Conservation (phyloP, 2,329 filamentous ascomycete genomes). For the Pseudonectria foliicola region DNA sequence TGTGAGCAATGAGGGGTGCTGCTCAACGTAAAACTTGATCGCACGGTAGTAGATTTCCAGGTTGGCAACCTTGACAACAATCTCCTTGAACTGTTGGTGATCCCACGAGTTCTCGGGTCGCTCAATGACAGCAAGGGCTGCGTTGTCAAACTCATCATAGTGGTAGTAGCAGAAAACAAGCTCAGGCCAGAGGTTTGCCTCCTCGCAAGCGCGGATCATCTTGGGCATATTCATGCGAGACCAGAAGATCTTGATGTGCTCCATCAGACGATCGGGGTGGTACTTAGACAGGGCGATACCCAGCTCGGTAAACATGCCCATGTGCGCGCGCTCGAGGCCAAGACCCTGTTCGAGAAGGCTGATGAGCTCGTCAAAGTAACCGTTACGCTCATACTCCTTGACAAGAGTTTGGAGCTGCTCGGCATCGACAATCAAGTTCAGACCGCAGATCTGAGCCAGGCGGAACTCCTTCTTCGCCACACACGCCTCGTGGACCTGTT, state of each 20-base stretch:
- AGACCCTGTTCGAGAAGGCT: slow-evolving; percentile 88
- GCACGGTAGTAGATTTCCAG: slow-evolving; percentile 98
- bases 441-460: slow-evolving; percentile 94
- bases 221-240: slow-evolving; percentile 95
- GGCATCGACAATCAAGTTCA: slow-evolving; percentile 95
- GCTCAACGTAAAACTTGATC: slow-evolving; percentile 93
- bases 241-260: slow-evolving; percentile 99
- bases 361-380: slow-evolving; percentile 98
- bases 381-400: slow-evolving; percentile 92
- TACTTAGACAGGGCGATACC: slow-evolving; percentile 92
- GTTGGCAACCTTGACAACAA: slow-evolving; percentile 94
- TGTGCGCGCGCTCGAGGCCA: slow-evolving; percentile 84
- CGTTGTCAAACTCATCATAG: slow-evolving; percentile 98
- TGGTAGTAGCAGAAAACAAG: slow-evolving; percentile 97
- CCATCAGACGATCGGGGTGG: slow-evolving; percentile 92
- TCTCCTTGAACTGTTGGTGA: slow-evolving; percentile 99
- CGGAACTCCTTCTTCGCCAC: slow-evolving; percentile 98
- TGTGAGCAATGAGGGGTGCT: slow-evolving; percentile 92
- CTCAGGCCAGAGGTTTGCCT: slow-evolving; percentile 94
- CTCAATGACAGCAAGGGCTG: slow-evolving; percentile 95
- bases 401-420: slow-evolving; percentile 90
- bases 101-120: slow-evolving; percentile 97
- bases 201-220: slow-evolving; percentile 88
- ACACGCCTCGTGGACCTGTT: slow-evolving; percentile 94
- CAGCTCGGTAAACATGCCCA: slow-evolving; percentile 94